Evolutionary conservation across 768 basidiomycete genomes (phyloP).

Genomic region (Leccinum truebloodii): DNA sequence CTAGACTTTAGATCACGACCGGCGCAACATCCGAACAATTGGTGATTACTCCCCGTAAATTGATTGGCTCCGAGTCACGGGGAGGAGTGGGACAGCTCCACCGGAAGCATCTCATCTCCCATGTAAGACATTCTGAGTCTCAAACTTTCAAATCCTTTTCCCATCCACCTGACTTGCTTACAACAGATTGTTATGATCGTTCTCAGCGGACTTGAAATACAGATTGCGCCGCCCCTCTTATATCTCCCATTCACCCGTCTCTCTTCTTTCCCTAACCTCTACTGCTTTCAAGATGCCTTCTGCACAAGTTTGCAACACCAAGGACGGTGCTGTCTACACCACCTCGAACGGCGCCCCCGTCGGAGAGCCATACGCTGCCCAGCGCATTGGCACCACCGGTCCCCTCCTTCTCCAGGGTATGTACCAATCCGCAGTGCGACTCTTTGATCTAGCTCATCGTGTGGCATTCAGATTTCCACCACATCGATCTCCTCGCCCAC

Average conservation of each 20-base stretch:
- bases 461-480: constrained; percentile 69
- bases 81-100: not conserved
- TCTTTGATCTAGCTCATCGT: constrained; percentile 17
- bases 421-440: constrained; percentile 16
- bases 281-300: constrained; percentile 57
- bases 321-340: constrained; percentile 72
- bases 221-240: constrained; percentile 10
- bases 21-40: not conserved
- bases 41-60: not conserved
- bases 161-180: constrained; percentile 6
- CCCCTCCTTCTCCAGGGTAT: constrained; percentile 88
- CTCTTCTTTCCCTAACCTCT: constrained; percentile 5
- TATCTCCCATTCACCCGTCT: constrained; percentile 2
- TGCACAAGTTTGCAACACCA: constrained; percentile 51
- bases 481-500: constrained; percentile 88
- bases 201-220: constrained; percentile 31
- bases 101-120: not conserved
- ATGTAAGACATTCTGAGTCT: constrained; percentile 18
- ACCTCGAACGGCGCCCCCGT: constrained; percentile 84
- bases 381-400: constrained; percentile 71
- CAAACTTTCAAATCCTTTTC: constrained; percentile 7
- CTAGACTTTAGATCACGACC: not conserved
- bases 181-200: constrained; percentile 13
- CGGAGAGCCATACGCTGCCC: constrained; percentile 72
- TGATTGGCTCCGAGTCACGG: constrained; percentile 6